Conservation (phyloP, 768 basidiomycete species). For the Leccinum boreale region DNA sequence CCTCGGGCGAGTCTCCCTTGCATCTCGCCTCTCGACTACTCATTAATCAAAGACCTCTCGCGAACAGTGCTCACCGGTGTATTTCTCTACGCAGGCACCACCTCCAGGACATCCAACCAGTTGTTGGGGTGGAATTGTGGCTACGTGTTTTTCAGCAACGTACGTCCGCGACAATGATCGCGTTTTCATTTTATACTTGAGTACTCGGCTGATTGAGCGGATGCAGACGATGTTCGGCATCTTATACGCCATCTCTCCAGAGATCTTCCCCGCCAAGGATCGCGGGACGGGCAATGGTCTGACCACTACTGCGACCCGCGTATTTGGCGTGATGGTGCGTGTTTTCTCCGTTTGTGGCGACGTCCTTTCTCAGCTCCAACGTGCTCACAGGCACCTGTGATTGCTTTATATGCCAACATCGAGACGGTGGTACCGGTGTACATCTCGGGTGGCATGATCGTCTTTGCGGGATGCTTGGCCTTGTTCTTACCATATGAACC, state of each 20-base stretch:
- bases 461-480: slow-evolving; percentile 57
- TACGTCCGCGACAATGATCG: slow-evolving; percentile 25
- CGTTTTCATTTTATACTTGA: neutral
- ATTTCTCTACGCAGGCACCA: slow-evolving; percentile 74
- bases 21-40: slow-evolving; percentile 1
- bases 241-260: slow-evolving; percentile 65
- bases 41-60: slow-evolving; percentile 43
- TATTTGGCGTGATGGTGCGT: slow-evolving; percentile 66
- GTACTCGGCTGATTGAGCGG: neutral
- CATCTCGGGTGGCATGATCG: slow-evolving; percentile 61
- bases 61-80: slow-evolving; percentile 66
- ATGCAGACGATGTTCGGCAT: slow-evolving; percentile 72
- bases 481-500: slow-evolving; percentile 72
- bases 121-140: slow-evolving; percentile 82
- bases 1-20: slow-evolving; percentile 48
- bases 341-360: neutral
- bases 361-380: neutral
- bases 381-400: slow-evolving; percentile 57
- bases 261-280: slow-evolving; percentile 70
- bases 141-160: slow-evolving; percentile 62
- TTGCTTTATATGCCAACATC: slow-evolving; percentile 67
- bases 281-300: slow-evolving; percentile 72
- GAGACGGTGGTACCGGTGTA: slow-evolving; percentile 68
- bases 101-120: slow-evolving; percentile 63
- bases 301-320: slow-evolving; percentile 53